Percentiles rank a stretch among this genome's conserved stretches.
Evolutionary conservation across 2,329 filamentous ascomycete species (phyloP).

Genomic region (Fusarium subglutinans): DNA sequence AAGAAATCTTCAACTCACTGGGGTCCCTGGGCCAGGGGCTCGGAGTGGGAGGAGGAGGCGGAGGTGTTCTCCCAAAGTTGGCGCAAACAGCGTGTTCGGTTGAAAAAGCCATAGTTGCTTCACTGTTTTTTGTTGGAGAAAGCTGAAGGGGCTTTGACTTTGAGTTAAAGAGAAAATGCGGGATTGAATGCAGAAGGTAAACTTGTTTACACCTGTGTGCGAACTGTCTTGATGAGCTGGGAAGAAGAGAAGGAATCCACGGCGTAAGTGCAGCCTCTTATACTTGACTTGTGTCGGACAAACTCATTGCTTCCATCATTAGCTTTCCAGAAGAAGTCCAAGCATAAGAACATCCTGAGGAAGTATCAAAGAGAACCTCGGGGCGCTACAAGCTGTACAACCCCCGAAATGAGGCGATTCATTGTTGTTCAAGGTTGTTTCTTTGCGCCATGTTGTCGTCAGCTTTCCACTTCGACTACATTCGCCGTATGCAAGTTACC

Average conservation of each 20-base stretch:
- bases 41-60: slow-evolving; percentile 13
- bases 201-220: background rate
- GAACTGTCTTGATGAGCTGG: background rate
- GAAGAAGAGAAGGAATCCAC: background rate
- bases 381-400: slow-evolving; percentile 20
- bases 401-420: slow-evolving; percentile 5
- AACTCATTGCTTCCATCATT: background rate
- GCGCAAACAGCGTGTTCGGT: background rate
- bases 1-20: background rate
- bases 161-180: background rate
- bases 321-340: background rate
- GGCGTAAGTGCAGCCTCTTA: slow-evolving; percentile 5
- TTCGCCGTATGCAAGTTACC: slow-evolving; percentile 12
- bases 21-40: slow-evolving; percentile 24
- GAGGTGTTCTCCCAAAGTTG: slow-evolving; percentile 5
- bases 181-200: background rate
- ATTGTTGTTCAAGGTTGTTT: slow-evolving; percentile 25
- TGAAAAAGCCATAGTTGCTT: slow-evolving; percentile 16
- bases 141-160: background rate
- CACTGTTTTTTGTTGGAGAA: background rate
- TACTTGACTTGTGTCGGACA: background rate
- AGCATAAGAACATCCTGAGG: background rate
- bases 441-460: slow-evolving; percentile 13
- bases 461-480: background rate
- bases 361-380: background rate